phyloP scores from a whole-genome alignment of 2,329 filamentous ascomycete species.

The Aureobasidium sp. region DNA sequence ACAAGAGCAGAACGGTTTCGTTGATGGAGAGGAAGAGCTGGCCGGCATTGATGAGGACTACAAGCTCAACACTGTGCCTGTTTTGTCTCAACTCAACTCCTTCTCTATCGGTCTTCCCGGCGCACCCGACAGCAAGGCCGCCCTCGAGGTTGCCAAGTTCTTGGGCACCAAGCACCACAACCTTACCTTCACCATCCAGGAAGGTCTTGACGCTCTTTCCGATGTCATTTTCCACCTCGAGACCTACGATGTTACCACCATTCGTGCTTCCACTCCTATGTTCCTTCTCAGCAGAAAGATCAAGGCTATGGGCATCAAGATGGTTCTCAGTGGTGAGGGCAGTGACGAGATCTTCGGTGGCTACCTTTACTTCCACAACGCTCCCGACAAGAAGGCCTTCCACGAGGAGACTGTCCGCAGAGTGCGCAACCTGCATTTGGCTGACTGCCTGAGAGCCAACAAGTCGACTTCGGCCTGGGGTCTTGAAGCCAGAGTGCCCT shows the following conservation, averaged over 20 bases:
- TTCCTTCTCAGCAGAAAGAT: conserved; percentile 97
- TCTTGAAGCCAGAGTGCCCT: conserved; percentile 93
- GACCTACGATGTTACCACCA: conserved; percentile 96
- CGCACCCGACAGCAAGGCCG: conserved; percentile 86
- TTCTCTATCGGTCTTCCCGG: conserved; percentile 96
- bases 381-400: conserved; percentile 84
- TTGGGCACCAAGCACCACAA: conserved; percentile 96
- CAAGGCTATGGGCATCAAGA: conserved; percentile 99
- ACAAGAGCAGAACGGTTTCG: conserved; percentile 43
- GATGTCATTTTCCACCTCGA: conserved; percentile 98
- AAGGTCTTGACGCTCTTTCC: conserved; percentile 90
- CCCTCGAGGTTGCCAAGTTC: conserved; percentile 89
- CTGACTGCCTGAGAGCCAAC: conserved; percentile 97
- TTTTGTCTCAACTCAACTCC: conserved; percentile 91
- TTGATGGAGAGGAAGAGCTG: conserved; percentile 59
- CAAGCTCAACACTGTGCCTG: conserved; percentile 80
- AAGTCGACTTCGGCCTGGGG: conserved; percentile 99
- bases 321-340: conserved; percentile 95
- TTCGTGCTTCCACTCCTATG: conserved; percentile 97
- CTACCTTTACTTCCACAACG: conserved; percentile 97
- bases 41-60: conserved; percentile 94
- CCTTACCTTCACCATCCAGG: conserved; percentile 96
- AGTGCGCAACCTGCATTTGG: conserved; percentile 91
- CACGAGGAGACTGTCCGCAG: conserved; percentile 90
- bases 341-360: conserved; percentile 98